phyloP scores from a whole-genome alignment of 179 eudicot species.

The Beta corolliflora region DNA sequence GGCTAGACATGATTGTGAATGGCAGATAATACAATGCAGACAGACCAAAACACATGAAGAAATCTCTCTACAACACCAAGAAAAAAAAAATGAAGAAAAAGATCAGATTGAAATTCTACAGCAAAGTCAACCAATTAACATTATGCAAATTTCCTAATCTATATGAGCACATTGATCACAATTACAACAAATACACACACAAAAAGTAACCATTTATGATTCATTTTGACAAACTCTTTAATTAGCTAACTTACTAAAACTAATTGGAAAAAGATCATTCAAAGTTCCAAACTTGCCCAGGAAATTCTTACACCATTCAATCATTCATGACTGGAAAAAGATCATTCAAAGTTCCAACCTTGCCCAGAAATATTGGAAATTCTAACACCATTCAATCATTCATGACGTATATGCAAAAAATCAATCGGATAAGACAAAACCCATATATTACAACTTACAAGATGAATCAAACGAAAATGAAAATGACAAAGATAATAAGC shows the following conservation, averaged over 20 bases:
- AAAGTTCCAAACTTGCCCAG: not conserved
- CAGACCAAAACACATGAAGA: conserved; percentile 2
- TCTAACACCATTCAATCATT: not conserved
- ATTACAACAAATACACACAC: not conserved
- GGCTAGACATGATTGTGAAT: not conserved
- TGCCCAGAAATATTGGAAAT: too few relatives aligned
- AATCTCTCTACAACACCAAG: not conserved
- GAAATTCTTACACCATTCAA: not conserved
- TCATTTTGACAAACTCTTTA: not conserved
- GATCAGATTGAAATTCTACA: not conserved
- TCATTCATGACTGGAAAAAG: too few relatives aligned
- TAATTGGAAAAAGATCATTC: conserved; percentile 2
- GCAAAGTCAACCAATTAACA: conserved; percentile 6
- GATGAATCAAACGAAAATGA: not conserved
- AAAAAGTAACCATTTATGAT: not conserved
- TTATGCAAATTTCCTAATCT: not conserved
- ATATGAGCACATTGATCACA: not conserved
- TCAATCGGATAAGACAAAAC: not conserved
- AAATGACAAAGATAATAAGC: not conserved
- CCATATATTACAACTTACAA: not conserved
- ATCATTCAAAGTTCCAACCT: too few relatives aligned
- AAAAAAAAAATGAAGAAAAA: not conserved
- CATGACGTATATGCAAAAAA: not conserved
- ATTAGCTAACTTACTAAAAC: not conserved
- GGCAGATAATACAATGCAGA: conserved; percentile 7